phyloP scores from a whole-genome alignment of 129 eudicot genomes.

The Flaveria brownii region DNA sequence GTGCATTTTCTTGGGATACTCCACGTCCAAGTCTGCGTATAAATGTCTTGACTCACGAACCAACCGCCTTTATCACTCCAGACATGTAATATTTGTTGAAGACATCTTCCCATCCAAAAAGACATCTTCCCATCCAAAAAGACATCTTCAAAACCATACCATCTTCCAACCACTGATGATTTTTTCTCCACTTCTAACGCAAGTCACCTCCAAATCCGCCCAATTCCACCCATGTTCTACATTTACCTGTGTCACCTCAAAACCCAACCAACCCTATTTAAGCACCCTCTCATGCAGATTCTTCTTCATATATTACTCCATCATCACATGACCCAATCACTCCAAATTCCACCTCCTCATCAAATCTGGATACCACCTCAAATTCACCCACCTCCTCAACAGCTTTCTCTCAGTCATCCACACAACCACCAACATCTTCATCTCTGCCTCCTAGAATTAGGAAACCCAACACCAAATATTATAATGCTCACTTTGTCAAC shows the following conservation, averaged over 20 bases:
- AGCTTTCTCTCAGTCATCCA: not conserved
- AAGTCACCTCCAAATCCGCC: no score
- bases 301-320: no score
- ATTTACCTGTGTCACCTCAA: no score
- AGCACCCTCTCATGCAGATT: no score
- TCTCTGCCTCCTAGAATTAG: not conserved
- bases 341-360: not conserved
- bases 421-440: not conserved
- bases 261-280: no score
- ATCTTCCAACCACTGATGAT: not conserved
- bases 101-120: not conserved
- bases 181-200: not conserved
- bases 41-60: not conserved
- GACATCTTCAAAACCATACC: not conserved
- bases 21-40: not conserved
- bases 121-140: not conserved
- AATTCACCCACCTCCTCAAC: not conserved
- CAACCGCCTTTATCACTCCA: not conserved
- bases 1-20: conserved; percentile 10
- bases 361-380: no score
- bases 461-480: not conserved
- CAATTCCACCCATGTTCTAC: no score
- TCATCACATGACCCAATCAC: no score
- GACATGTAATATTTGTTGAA: not conserved
- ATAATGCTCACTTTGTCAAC: not conserved